Evolutionary conservation across 1,139 yeast species (phyloP).

Genomic region (Blastobotrys aristatus): DNA sequence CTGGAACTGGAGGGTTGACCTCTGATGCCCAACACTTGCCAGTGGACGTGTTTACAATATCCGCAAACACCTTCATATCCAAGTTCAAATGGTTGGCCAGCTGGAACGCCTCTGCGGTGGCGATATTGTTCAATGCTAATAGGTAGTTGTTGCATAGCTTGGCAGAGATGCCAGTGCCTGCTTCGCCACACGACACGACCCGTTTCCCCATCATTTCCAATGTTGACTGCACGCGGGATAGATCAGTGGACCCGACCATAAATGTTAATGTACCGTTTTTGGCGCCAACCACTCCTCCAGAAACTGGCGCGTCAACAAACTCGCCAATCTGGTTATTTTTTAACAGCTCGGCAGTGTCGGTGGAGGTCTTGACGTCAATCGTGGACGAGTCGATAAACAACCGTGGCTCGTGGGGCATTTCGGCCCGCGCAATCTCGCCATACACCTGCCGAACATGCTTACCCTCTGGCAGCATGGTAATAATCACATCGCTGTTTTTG

Average conservation of each 20-base stretch:
- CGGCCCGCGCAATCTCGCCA: conserved; percentile 34
- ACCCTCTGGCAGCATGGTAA: conserved; percentile 60
- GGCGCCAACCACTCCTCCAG: conserved; percentile 61
- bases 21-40: conserved; percentile 60
- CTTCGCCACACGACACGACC: conserved; percentile 52
- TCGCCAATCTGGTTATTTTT: conserved; percentile 29
- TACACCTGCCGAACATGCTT: conserved; percentile 47
- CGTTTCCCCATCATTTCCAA: conserved; percentile 49
- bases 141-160: conserved; percentile 56
- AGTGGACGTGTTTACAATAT: conserved; percentile 52
- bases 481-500: conserved; percentile 35
- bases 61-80: conserved; percentile 46
- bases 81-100: conserved; percentile 53
- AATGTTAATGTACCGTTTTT: conserved; percentile 51
- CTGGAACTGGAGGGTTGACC: conserved; percentile 56
- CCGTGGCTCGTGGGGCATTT: conserved; percentile 12
- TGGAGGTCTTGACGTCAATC: conserved; percentile 49
- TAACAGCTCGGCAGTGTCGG: conserved; percentile 31
- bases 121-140: conserved; percentile 54
- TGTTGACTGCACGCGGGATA: conserved; percentile 24
- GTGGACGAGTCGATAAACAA: conserved; percentile 50
- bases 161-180: conserved; percentile 57
- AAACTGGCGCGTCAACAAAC: conserved; percentile 55
- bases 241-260: conserved; percentile 44
- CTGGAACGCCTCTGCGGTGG: conserved; percentile 57